Conservation (phyloP, 306 rosid genomes). For the Citrullus amarus region DNA sequence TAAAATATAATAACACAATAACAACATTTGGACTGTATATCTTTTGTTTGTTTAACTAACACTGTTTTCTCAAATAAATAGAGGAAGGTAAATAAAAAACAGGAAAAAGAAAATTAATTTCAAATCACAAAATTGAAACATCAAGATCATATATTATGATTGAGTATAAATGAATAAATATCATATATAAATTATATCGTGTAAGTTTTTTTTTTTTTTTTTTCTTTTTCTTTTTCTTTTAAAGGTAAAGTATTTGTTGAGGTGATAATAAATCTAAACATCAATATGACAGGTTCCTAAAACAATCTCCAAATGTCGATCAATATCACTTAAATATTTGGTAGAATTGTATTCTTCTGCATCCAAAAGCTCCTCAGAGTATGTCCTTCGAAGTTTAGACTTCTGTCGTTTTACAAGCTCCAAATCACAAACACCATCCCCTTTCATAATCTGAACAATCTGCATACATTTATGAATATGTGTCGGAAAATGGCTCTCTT, state of each 20-base stretch:
- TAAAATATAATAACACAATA: too few species aligned
- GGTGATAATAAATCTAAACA: background rate
- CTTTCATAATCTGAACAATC: conserved; percentile 50
- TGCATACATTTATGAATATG: conserved; percentile 9
- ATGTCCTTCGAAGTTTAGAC: conserved; percentile 53
- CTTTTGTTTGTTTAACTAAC: background rate
- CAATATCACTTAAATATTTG: conserved; percentile 37
- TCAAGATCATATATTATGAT: background rate
- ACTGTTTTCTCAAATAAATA: background rate
- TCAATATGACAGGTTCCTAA: conserved; percentile 21
- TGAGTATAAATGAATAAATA: background rate
- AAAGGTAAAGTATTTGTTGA: background rate
- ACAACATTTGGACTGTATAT: background rate
- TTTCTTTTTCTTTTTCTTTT: too few species aligned
- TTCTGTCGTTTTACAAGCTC: conserved; percentile 27
- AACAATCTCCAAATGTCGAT: conserved; percentile 41
- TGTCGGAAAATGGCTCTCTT: background rate
- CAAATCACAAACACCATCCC: conserved; percentile 27
- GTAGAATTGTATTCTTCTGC: conserved; percentile 89
- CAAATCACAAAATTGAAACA: background rate
- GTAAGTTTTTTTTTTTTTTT: background rate
- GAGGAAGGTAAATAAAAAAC: too few species aligned
- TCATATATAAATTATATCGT: background rate
- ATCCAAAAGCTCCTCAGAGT: conserved; percentile 65
- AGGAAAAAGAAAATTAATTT: background rate